Evolutionary conservation across 2,329 filamentous ascomycete species (phyloP).

Genomic region (Colletotrichum spinosum): DNA sequence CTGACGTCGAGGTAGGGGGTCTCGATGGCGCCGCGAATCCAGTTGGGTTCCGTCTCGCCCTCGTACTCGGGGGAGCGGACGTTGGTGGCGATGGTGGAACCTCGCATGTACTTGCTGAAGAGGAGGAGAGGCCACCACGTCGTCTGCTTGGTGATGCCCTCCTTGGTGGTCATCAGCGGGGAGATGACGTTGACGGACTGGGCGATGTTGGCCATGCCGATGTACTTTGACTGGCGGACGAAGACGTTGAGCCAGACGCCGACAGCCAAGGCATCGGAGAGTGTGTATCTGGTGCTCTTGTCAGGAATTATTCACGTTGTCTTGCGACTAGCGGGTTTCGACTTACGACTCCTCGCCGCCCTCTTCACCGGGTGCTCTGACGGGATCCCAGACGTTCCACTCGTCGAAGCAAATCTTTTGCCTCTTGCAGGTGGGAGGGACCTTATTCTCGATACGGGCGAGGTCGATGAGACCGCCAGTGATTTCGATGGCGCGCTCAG

Average conservation of each 20-base stretch:
- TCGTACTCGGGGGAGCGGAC: constrained; percentile 72
- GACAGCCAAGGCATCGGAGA: constrained; percentile 82
- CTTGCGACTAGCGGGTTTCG: not conserved
- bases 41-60: constrained; percentile 73
- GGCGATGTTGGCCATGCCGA: constrained; percentile 84
- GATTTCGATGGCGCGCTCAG: constrained; percentile 80
- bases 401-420: constrained; percentile 85
- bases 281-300: constrained; percentile 63
- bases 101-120: constrained; percentile 75
- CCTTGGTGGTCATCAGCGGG: constrained; percentile 77
- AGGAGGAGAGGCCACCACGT: constrained; percentile 81
- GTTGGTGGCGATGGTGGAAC: constrained; percentile 74
- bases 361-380: constrained; percentile 75
- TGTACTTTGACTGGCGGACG: constrained; percentile 74
- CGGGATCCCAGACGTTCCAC: constrained; percentile 87
- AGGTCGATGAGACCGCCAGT: constrained; percentile 77
- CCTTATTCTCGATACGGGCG: constrained; percentile 75
- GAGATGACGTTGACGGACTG: constrained; percentile 84
- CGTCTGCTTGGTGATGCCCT: constrained; percentile 75
- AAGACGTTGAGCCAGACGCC: constrained; percentile 82
- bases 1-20: constrained; percentile 79
- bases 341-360: constrained; percentile 74
- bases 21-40: constrained; percentile 73
- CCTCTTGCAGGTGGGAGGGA: constrained; percentile 68
- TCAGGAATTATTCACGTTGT: not conserved